A percentile compares a stretch with the other conserved stretches of the same genome.
Conservation (phyloP, 2,329 filamentous ascomycete genomes). For the Aspergillus sp. region DNA sequence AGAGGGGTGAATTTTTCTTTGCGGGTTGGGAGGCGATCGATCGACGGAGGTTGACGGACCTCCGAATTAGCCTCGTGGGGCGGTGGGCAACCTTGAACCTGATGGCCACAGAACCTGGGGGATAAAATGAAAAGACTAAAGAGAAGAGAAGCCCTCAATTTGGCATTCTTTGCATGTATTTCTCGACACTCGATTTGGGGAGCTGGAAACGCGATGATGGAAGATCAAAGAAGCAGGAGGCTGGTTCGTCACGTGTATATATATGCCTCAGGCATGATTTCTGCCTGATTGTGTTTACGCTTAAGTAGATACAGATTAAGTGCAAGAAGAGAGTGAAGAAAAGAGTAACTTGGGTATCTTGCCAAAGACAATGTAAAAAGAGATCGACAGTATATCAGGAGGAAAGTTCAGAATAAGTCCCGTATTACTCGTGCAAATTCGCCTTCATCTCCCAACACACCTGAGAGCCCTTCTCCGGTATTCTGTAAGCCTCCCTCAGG, state of each 20-base stretch:
- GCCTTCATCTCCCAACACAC: slow-evolving; percentile 56
- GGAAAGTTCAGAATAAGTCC: slow-evolving; percentile 53
- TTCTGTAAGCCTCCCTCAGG: slow-evolving; percentile 40
- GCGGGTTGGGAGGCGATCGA: slow-evolving; percentile 17
- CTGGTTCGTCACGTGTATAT: neutral
- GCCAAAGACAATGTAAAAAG: neutral
- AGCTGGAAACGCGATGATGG: neutral
- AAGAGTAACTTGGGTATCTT: slow-evolving; percentile 1
- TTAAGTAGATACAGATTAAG: neutral
- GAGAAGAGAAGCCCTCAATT: neutral
- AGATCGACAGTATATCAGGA: neutral
- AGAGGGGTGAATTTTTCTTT: slow-evolving; percentile 10
- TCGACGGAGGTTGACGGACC: slow-evolving; percentile 21
- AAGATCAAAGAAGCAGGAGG: neutral
- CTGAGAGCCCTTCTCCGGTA: slow-evolving; percentile 44
- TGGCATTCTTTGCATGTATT: neutral
- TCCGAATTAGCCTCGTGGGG: slow-evolving; percentile 30
- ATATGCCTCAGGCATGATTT: neutral
- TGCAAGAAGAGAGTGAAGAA: neutral
- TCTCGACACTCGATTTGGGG: neutral
- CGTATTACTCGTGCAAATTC: slow-evolving; percentile 60
- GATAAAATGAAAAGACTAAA: neutral
- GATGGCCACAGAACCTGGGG: neutral
- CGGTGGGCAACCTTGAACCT: slow-evolving; percentile 17
- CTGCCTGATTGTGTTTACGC: neutral